Conservation (phyloP, 192 early-diverging fungal species). For the Coemansia sp. region DNA sequence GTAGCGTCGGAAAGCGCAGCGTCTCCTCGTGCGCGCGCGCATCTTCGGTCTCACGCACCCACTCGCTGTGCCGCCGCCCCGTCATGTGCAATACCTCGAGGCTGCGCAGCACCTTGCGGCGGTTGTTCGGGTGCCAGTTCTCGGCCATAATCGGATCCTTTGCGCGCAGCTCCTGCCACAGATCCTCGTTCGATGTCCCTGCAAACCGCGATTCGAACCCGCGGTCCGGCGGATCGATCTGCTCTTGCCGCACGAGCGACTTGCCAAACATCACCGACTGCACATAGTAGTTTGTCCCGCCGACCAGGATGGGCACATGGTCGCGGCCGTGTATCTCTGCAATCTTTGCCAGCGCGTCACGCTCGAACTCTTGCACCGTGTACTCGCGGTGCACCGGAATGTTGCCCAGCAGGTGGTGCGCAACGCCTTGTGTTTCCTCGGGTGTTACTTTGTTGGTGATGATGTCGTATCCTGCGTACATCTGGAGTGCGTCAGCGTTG, state of each 20-base stretch:
- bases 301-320: constrained; percentile 82
- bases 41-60: constrained; percentile 67
- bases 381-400: constrained; percentile 75
- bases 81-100: constrained; percentile 79
- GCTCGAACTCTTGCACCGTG: constrained; percentile 79
- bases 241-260: constrained; percentile 53
- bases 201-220: too few relatives aligned
- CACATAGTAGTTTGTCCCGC: constrained; percentile 97
- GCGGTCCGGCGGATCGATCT: too few relatives aligned
- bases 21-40: constrained; percentile 43
- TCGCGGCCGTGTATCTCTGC: constrained; percentile 69
- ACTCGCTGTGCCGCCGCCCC: constrained; percentile 72
- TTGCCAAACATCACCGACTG: constrained; percentile 85
- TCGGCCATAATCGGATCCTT: constrained; percentile 87
- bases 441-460: constrained; percentile 91
- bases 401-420: constrained; percentile 87
- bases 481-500: constrained; percentile 95
- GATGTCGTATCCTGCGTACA: constrained; percentile 88
- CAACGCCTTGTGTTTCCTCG: constrained; percentile 64
- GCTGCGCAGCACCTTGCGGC: constrained; percentile 80
- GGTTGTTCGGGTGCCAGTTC: constrained; percentile 87
- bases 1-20: constrained; percentile 62
- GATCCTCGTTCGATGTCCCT: constrained; percentile 53
- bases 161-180: constrained; percentile 66
- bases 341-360: constrained; percentile 75